Percentiles rank a stretch among this genome's conserved stretches.
Evolutionary conservation across 805 yeast species (phyloP).

Genomic region (Myxozyma neotropica): DNA sequence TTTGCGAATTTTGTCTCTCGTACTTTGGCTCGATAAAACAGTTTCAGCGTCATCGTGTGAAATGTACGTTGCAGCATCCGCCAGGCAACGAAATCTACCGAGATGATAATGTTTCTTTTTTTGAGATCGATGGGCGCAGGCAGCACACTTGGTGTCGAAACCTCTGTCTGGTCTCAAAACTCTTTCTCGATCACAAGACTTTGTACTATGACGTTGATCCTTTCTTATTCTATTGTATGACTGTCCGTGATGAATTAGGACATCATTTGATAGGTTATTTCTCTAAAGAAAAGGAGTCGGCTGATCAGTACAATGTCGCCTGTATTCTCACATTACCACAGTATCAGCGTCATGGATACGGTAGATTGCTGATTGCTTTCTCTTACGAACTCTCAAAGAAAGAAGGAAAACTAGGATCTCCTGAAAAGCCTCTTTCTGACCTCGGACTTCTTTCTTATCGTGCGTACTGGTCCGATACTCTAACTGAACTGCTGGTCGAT

Average conservation of each 20-base stretch:
- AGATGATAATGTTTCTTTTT: conserved; percentile 88
- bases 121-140: conserved; percentile 95
- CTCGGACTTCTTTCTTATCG: conserved; percentile 90
- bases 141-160: conserved; percentile 98
- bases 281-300: conserved; percentile 94
- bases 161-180: conserved; percentile 82
- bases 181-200: conserved; percentile 94
- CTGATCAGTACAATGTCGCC: conserved; percentile 93
- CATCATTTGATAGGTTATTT: conserved; percentile 96
- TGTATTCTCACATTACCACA: conserved; percentile 96
- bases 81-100: conserved; percentile 98
- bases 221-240: conserved; percentile 93
- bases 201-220: conserved; percentile 98
- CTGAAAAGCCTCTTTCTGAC: conserved; percentile 96
- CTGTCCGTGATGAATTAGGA: conserved; percentile 82
- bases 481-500: conserved; percentile 64
- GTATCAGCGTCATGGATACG: conserved; percentile 93
- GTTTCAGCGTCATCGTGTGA: conserved; percentile 86
- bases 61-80: conserved; percentile 89
- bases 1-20: conserved; percentile 87
- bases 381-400: conserved; percentile 86
- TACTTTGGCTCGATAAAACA: conserved; percentile 89
- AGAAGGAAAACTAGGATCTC: conserved; percentile 92
- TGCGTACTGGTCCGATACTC: conserved; percentile 94
- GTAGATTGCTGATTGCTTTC: conserved; percentile 87